Evolutionary conservation across 495 filamentous ascomycete species (phyloP).

Genomic region (Collariella sp.): DNA sequence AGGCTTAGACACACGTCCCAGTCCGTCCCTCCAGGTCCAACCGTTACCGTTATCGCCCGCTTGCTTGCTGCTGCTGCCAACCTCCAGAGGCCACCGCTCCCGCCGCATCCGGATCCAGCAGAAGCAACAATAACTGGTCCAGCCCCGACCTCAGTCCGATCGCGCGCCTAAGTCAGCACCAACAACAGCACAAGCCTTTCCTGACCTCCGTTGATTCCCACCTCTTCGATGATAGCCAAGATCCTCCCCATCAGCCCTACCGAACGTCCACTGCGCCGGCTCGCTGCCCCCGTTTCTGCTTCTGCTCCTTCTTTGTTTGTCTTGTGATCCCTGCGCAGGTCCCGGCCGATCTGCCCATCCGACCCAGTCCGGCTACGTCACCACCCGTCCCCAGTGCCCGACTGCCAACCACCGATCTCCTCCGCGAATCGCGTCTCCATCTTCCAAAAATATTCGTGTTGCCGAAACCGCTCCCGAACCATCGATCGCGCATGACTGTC

Average conservation of each 20-base stretch:
- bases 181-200: neutral
- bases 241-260: neutral
- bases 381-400: neutral
- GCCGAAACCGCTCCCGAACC: neutral
- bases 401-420: neutral
- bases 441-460: neutral
- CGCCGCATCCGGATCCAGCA: constrained; percentile 11
- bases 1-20: no score
- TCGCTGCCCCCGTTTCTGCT: neutral
- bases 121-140: neutral
- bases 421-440: neutral
- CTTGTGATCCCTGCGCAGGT: constrained; percentile 1
- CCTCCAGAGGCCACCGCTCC: neutral
- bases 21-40: neutral
- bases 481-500: constrained; percentile 6
- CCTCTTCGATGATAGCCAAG: neutral
- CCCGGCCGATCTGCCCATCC: constrained; percentile 4
- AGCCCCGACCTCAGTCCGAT: neutral
- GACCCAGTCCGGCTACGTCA: constrained; percentile 1
- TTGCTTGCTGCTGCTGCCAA: neutral
- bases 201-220: neutral
- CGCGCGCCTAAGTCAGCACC: no score
- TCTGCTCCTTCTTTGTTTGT: neutral
- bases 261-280: neutral
- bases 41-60: no score